Evolutionary conservation across 495 filamentous ascomycete species (phyloP), one percentile per base, ranked within the genome.

Genomic region (Talaromyces adpressus): DNA sequence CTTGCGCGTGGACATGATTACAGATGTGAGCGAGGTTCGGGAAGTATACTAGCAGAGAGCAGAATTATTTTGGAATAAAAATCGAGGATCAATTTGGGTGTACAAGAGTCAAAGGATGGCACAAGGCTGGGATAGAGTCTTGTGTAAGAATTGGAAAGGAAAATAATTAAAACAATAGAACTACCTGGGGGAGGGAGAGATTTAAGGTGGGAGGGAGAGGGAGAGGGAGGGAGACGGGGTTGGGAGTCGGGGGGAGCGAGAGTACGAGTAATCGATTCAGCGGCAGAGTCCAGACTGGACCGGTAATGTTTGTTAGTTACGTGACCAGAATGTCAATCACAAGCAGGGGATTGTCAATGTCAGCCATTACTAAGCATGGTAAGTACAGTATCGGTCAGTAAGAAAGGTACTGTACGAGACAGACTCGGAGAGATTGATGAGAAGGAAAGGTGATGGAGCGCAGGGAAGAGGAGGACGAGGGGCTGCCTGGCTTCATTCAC

Each of bases 1-100:
- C 81, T 87, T 87, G 72, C 85, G 82, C 68, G 85, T 85, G 14
- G 83, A 81, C 84, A 87, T 73, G 65, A 51, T 61, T 64, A 57
- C 59, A 53, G 30, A 63, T 60, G 57, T 32, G 20, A 57, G 41
- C 60, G 63, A 32, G 63, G 62, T 23, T 59, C 41, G 23, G 57
- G 30, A 57, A 36, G 59, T 25, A 27, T 30, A 62, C 22, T 14
- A 29, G 9, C 0, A 27, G 23, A 56, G 9, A 53, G 20, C 4
- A 22, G 22, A 29, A 56, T 56, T 27, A 56, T 20, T 56, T 56
- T 29, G 23, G 14, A 27, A 27, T 22, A 16, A 56, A 56, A 56
- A 56, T 25, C 45, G 18, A 49, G 7, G 7, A 14, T 20, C 45
- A 22, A 49, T 49, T 49, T 20, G 45, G 29, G 5, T 49, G 45